These are phyloP conservation scores for Geosiphon pyriformis DNA, from an alignment of 192 early-diverging fungal genomes.

Conservation along the genomic window DNA sequence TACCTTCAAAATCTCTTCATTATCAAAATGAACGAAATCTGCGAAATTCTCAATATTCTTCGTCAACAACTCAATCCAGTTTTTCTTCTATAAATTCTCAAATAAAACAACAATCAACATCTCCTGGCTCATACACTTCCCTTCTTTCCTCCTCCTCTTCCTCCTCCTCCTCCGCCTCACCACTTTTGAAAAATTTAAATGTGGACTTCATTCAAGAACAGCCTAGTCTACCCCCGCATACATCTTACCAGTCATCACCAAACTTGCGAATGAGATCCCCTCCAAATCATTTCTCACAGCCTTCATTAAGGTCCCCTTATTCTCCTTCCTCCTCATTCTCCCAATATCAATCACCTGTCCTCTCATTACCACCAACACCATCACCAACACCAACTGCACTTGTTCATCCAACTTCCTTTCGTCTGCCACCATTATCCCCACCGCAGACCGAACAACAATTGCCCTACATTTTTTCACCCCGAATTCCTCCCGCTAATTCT, in stretches of 20 bases:
- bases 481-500: neutral
- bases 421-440: neutral
- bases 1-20: neutral
- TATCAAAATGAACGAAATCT: neutral
- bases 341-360: neutral
- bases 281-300: too few species aligned
- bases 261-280: too few species aligned
- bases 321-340: neutral
- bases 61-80: too few species aligned
- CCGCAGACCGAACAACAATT: neutral
- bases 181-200: too few species aligned
- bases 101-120: too few species aligned
- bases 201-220: neutral
- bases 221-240: neutral
- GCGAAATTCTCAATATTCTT: neutral
- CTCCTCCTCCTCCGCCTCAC: too few species aligned
- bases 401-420: neutral
- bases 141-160: too few species aligned
- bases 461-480: neutral
- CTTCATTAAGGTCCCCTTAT: too few species aligned
- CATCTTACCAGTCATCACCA: neutral
- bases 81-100: too few species aligned
- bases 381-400: conserved; percentile 1
- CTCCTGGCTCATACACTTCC: too few species aligned
- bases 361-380: neutral